Evolutionary conservation across 1,284 basidiomycete genomes (phyloP).

Genomic region (Veloporphyrellus conicus): DNA sequence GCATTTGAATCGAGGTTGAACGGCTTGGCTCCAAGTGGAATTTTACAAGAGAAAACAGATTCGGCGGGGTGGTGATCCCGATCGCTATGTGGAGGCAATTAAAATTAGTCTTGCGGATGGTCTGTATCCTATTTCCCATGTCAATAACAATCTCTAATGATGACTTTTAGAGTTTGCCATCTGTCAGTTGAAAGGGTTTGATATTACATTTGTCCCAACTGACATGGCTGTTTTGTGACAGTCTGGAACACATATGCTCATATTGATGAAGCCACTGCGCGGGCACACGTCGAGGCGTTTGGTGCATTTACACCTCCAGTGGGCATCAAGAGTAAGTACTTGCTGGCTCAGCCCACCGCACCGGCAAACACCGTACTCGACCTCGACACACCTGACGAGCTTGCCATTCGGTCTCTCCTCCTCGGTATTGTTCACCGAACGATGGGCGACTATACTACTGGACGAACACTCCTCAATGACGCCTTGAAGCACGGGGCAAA

Average conservation of each 20-base stretch:
- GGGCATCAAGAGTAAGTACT: constrained; percentile 36
- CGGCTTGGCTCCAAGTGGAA: constrained; percentile 45
- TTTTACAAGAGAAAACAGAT: constrained; percentile 69
- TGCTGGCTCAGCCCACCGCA: constrained; percentile 13
- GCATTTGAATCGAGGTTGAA: neutral
- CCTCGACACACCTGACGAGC: constrained; percentile 66
- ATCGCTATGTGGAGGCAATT: constrained; percentile 49
- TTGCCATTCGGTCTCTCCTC: constrained; percentile 63
- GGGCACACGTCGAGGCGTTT: constrained; percentile 53
- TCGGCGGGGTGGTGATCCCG: constrained; percentile 48
- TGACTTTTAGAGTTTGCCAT: constrained; percentile 48
- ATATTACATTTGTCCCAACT: neutral
- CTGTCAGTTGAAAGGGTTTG: constrained; percentile 40
- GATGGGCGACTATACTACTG: constrained; percentile 41
- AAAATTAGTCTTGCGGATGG: constrained; percentile 68
- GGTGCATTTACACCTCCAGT: constrained; percentile 45
- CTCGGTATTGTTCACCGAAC: constrained; percentile 65
- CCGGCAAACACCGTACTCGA: constrained; percentile 27
- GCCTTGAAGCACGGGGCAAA: constrained; percentile 40
- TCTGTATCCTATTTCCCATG: constrained; percentile 26
- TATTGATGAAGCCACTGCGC: constrained; percentile 47
- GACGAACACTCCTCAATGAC: constrained; percentile 50
- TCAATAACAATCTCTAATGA: constrained; percentile 1
- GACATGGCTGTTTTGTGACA: constrained; percentile 24
- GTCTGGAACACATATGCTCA: constrained; percentile 73